A percentile compares a stretch with the other conserved stretches of the same genome.
phyloP scores from a whole-genome alignment of 805 yeast genomes.

The Monosporozyma aquatica region DNA sequence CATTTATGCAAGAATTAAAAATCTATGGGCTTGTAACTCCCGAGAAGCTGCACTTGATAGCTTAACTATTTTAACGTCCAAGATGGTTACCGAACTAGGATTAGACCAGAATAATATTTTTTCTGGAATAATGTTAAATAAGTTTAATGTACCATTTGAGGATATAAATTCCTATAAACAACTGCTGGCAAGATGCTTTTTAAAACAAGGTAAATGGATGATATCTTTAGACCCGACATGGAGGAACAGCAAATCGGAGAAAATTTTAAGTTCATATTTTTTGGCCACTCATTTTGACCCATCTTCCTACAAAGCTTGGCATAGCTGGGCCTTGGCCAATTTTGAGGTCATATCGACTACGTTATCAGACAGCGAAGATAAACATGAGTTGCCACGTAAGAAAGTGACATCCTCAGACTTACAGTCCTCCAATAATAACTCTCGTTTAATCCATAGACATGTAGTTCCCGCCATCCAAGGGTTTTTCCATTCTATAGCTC shows the following conservation, averaged over 20 bases:
- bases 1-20: conserved; percentile 92
- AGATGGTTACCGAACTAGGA: conserved; percentile 83
- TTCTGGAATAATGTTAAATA: conserved; percentile 73
- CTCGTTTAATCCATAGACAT: conserved; percentile 66
- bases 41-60: conserved; percentile 79
- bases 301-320: conserved; percentile 98
- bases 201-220: conserved; percentile 99
- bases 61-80: conserved; percentile 79
- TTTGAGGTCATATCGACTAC: conserved; percentile 81
- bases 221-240: conserved; percentile 70
- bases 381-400: background rate
- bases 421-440: conserved; percentile 28
- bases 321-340: conserved; percentile 97
- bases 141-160: conserved; percentile 36
- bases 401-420: conserved; percentile 12
- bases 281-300: conserved; percentile 91
- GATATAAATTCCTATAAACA: conserved; percentile 78
- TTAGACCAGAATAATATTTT: conserved; percentile 80
- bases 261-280: conserved; percentile 82
- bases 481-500: conserved; percentile 86
- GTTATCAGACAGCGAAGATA: conserved; percentile 25
- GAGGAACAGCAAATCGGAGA: conserved; percentile 70
- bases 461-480: conserved; percentile 95
- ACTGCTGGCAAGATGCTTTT: conserved; percentile 82
- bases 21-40: conserved; percentile 94